phyloP scores from a whole-genome alignment of 225 moss, liverwort and hornwort species.

The Rhytidiadelphus loreus region DNA sequence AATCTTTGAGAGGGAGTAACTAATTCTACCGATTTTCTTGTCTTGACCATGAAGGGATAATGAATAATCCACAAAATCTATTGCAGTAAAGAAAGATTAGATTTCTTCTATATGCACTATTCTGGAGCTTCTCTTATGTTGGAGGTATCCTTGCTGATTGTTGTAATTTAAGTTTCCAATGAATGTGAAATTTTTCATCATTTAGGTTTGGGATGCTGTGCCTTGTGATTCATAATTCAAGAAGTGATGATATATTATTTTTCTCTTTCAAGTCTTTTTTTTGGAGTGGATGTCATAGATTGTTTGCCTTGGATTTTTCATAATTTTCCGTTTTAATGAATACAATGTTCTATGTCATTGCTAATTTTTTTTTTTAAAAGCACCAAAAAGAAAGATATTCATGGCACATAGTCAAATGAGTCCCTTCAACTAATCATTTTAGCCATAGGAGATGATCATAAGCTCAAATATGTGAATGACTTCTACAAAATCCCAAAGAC shows the following conservation, averaged over 20 bases:
- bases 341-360: background rate
- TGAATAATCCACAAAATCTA: background rate
- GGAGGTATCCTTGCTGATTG: background rate
- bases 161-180: background rate
- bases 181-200: too few species aligned
- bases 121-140: background rate
- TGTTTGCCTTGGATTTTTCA: background rate
- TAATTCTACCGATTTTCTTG: background rate
- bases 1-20: background rate
- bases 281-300: too few species aligned
- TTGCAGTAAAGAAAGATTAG: background rate
- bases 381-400: too few species aligned
- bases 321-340: too few species aligned
- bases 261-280: too few species aligned
- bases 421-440: background rate
- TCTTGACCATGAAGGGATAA: background rate
- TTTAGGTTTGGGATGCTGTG: too few species aligned
- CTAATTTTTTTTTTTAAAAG: too few species aligned
- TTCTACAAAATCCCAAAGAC: background rate
- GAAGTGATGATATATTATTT: too few species aligned
- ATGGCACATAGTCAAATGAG: background rate
- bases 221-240: too few species aligned
- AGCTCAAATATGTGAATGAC: background rate
- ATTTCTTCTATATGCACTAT: background rate
- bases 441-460: background rate